These are phyloP conservation scores for Serendipita sp. DNA, from an alignment of 768 basidiomycete species.

Conservation along the genomic window DNA sequence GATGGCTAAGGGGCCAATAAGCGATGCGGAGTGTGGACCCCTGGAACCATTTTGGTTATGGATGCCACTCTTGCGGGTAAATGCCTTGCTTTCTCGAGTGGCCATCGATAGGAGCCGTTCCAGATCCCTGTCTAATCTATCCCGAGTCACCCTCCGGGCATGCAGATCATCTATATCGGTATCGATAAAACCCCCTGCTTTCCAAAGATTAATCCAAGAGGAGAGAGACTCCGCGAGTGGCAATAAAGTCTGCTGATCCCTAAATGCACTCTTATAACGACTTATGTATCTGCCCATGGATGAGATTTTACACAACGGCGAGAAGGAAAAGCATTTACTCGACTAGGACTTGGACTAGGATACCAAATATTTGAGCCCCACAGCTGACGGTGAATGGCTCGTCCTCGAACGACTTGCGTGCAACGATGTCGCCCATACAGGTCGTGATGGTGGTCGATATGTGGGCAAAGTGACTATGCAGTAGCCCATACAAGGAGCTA, in stretches of 20 bases:
- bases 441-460: slow-evolving; percentile 27
- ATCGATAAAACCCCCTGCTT: slow-evolving; percentile 28
- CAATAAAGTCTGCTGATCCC: slow-evolving; percentile 30
- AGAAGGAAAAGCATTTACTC: slow-evolving; percentile 27
- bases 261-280: slow-evolving; percentile 42
- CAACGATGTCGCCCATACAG: slow-evolving; percentile 24
- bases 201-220: slow-evolving; percentile 36
- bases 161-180: slow-evolving; percentile 24
- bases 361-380: slow-evolving; percentile 30
- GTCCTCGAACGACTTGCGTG: slow-evolving; percentile 22
- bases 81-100: slow-evolving; percentile 31
- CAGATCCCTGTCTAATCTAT: slow-evolving; percentile 24
- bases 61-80: slow-evolving; percentile 13
- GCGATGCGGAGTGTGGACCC: slow-evolving; percentile 19
- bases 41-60: background rate
- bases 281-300: slow-evolving; percentile 29
- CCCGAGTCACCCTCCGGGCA: slow-evolving; percentile 23
- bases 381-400: slow-evolving; percentile 17
- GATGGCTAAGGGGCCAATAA: slow-evolving; percentile 25
- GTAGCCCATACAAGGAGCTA: slow-evolving; percentile 31
- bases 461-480: slow-evolving; percentile 31
- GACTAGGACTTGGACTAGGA: slow-evolving; percentile 32
- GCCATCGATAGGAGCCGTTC: slow-evolving; percentile 27
- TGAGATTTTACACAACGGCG: background rate
- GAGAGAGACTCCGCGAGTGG: slow-evolving; percentile 28